Percentiles rank a stretch among this genome's conserved stretches.
These are phyloP conservation scores for Sideroxylon spinosum DNA, from an alignment of 179 eudicot species.

Conservation along the genomic window DNA sequence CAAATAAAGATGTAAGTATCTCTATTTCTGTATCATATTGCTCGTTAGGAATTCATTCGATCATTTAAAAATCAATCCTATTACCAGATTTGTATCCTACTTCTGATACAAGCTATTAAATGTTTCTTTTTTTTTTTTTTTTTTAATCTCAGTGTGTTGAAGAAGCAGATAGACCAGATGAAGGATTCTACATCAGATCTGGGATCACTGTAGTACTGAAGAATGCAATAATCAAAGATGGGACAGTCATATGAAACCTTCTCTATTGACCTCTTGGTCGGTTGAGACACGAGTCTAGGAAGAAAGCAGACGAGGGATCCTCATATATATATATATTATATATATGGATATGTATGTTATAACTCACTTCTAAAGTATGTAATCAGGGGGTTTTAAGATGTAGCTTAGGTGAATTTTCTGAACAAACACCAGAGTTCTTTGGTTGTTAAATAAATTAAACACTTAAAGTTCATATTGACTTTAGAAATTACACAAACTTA, in stretches of 20 bases:
- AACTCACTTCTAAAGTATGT: neutral
- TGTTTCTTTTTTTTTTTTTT: neutral
- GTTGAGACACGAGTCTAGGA: neutral
- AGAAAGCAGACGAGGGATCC: neutral
- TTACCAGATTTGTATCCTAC: neutral
- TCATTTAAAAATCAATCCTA: neutral
- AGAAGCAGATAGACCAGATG: constrained; percentile 77
- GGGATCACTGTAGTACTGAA: constrained; percentile 74
- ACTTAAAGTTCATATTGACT: neutral
- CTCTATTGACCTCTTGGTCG: neutral
- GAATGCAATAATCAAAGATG: constrained; percentile 87
- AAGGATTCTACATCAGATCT: constrained; percentile 88
- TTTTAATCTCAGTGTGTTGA: constrained; percentile 47
- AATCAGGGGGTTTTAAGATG: too few species aligned
- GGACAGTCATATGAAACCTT: constrained; percentile 50
- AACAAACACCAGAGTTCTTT: constrained; percentile 6
- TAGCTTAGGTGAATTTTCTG: neutral
- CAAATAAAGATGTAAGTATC: constrained; percentile 74
- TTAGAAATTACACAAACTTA: neutral
- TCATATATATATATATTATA: neutral
- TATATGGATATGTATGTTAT: too few species aligned
- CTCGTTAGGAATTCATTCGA: neutral
- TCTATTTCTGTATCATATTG: neutral
- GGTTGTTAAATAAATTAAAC: neutral
- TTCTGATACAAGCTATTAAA: neutral